phyloP scores from a whole-genome alignment of 192 early-diverging fungal species.

The Umbelopsis isabellina region DNA sequence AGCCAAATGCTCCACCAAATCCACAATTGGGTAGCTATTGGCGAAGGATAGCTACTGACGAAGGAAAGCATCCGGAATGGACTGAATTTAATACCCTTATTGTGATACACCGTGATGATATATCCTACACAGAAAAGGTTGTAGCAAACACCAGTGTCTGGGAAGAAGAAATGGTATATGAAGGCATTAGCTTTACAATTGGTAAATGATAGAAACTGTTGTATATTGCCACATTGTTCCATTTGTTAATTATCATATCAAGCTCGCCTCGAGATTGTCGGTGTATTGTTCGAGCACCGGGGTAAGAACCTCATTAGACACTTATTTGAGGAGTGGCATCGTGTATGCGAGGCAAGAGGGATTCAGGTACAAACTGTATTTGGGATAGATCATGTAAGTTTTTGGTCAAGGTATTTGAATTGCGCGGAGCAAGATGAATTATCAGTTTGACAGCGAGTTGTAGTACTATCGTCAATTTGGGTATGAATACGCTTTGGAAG shows the following conservation, averaged over 20 bases:
- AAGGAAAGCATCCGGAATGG: background rate
- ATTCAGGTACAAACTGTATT: background rate
- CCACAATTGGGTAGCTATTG: background rate
- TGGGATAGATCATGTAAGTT: background rate
- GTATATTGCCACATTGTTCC: background rate
- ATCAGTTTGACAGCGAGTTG: background rate
- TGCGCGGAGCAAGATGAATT: background rate
- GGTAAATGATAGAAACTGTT: background rate
- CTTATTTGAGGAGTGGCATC: conserved; percentile 2
- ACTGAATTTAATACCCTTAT: background rate
- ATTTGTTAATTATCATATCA: background rate
- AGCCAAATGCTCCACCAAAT: background rate
- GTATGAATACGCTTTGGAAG: conserved; percentile 4
- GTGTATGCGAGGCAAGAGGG: background rate
- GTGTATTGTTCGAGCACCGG: background rate
- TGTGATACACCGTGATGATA: background rate
- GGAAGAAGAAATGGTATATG: background rate
- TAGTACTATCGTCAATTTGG: conserved; percentile 10
- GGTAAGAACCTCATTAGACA: conserved; percentile 1
- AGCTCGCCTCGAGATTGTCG: background rate
- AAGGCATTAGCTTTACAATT: background rate
- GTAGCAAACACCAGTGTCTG: background rate
- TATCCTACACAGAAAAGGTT: background rate
- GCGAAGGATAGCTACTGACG: background rate
- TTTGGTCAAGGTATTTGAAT: background rate